Base-by-base conservation (phyloP, 2,329 filamentous ascomycete species). In the Chaetomiaceae sp. region DNA sequence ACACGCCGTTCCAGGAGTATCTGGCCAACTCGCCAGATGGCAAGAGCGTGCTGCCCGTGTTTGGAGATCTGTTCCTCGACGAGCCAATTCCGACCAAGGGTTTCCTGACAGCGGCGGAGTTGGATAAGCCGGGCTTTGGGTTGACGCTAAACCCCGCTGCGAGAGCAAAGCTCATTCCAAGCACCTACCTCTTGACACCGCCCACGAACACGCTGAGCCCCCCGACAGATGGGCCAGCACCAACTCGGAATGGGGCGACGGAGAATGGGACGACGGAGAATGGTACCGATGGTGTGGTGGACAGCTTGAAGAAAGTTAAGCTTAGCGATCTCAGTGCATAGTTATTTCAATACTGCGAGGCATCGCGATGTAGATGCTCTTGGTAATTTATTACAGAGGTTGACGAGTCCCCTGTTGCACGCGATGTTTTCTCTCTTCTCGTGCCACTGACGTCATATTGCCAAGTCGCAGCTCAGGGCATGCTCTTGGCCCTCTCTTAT, bases 1-100 rank as follows among this genome's bases (percentile, higher is more conserved):
- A 96, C 73, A 89, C 87, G 13, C 91, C 91, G 5, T 96, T 96
- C 79, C 91, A 96, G 70, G 91, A 96, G 71, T 96, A 96, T 66
- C 80, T 96, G 21, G 91, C 91, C 62, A 96, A 96, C 73, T 95
- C 90, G 2, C 82, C 90, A 0, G 90, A 96, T 64, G 91, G 91
- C 44, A 89, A 90, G 75, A 90, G 84, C 57, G 91, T 96, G 16
- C 74, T 92, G 57, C 91, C 91, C 2, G 91, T 96, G 6, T 96
- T 96, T 69, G 91, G 91, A 32, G 88, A 95, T 63, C 76, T 96
- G 47, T 96, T 96, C 72, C 65, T 87, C 32, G 90, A 96, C 69
- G 91, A 96, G 74, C 90, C 90, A 5, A 92, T 96, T 55, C 90
- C 90, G 1, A 82, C 77, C 11, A 85, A 90, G 63, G 91, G 91